Conservation (phyloP, 1,284 basidiomycete species). For the Agaricales sp. region DNA sequence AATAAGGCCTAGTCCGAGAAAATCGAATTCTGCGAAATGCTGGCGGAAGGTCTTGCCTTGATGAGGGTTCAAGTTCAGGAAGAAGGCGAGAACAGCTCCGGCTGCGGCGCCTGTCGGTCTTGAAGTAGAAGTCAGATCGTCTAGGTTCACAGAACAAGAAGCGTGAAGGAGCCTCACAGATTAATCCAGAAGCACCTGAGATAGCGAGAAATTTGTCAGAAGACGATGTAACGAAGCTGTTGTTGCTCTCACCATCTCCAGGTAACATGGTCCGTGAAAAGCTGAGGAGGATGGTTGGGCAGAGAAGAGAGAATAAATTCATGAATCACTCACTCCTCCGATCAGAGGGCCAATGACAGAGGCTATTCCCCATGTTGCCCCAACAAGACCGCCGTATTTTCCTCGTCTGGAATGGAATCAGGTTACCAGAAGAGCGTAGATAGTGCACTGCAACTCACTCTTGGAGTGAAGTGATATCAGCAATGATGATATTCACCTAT, state of each 20-base stretch:
- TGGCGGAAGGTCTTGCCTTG: constrained; percentile 20
- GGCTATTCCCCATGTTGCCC: constrained; percentile 35
- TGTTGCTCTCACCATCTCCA: constrained; percentile 24
- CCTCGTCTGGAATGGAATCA: constrained; percentile 19
- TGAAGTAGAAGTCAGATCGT: not conserved
- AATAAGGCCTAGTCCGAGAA: constrained; percentile 33
- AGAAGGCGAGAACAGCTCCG: constrained; percentile 19
- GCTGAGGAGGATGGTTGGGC: too few relatives aligned
- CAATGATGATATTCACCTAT: constrained; percentile 4
- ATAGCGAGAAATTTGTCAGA: constrained; percentile 1
- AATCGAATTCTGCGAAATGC: constrained; percentile 32
- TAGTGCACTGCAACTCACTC: not conserved
- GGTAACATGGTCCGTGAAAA: constrained; percentile 27
- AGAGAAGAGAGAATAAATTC: too few relatives aligned
- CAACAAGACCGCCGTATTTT: constrained; percentile 27
- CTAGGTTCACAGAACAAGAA: not conserved
- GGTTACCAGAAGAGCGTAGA: not conserved
- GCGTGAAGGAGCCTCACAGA: constrained; percentile 10
- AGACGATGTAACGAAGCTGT: too few relatives aligned
- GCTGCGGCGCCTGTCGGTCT: constrained; percentile 34
- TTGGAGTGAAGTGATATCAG: constrained; percentile 2
- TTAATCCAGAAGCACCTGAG: constrained; percentile 26
- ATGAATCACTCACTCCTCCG: constrained; percentile 14
- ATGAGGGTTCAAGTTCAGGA: constrained; percentile 23
- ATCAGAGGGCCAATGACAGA: constrained; percentile 37